phyloP scores from a whole-genome alignment of 2,329 filamentous ascomycete species.

The Conoideocrella luteorostrata region DNA sequence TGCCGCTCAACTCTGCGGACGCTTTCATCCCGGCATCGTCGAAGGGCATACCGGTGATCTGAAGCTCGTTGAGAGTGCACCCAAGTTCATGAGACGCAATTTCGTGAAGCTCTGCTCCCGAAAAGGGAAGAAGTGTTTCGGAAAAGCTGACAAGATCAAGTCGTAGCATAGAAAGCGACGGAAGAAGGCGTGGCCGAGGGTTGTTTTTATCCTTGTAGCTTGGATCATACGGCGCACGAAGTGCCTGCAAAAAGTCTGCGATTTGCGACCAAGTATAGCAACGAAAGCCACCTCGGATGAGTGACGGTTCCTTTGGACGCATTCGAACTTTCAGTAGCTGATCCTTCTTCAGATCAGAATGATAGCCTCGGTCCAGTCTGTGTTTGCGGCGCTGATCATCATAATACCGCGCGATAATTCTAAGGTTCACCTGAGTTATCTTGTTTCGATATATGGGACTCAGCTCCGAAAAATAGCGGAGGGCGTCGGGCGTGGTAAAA shows the following conservation, averaged over 20 bases:
- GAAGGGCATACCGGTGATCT: conserved; percentile 44
- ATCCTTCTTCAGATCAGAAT: conserved; percentile 35
- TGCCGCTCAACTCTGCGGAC: conserved; percentile 40
- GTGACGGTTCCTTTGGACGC: conserved; percentile 37
- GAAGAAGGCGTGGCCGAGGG: conserved; percentile 37
- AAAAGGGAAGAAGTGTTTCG: conserved; percentile 37
- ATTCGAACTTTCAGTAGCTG: conserved; percentile 35
- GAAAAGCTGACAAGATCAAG: conserved; percentile 51
- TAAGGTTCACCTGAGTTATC: conserved; percentile 42
- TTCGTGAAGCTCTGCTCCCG: conserved; percentile 43
- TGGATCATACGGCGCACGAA: conserved; percentile 46
- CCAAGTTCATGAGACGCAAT: conserved; percentile 48
- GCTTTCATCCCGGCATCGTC: conserved; percentile 43
- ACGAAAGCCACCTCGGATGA: conserved; percentile 46
- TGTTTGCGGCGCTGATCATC: conserved; percentile 42
- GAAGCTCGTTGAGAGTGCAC: conserved; percentile 46
- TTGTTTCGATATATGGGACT: conserved; percentile 33
- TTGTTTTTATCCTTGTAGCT: conserved; percentile 25
- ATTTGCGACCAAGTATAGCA: conserved; percentile 50
- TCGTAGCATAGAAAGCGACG: conserved; percentile 39
- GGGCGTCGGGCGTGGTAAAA: conserved; percentile 46
- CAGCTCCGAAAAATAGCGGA: conserved; percentile 44
- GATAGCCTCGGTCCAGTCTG: conserved; percentile 35
- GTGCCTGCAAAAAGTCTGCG: conserved; percentile 43
- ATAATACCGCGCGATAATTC: conserved; percentile 50